These are phyloP conservation scores for Suillus decipiens DNA, from an alignment of 768 basidiomycete genomes.

Conservation along the genomic window DNA sequence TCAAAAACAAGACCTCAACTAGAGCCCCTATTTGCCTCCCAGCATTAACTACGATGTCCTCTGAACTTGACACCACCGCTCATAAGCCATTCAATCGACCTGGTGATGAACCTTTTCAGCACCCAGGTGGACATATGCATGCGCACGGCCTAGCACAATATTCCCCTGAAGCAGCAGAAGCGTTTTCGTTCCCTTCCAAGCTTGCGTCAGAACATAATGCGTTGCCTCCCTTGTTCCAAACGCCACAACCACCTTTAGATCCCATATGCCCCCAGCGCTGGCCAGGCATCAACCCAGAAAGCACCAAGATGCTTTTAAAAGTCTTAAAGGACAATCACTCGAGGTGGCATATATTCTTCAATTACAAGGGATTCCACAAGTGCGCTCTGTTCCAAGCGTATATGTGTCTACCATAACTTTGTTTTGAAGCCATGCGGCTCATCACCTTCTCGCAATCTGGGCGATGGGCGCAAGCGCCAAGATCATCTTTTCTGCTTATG, in stretches of 20 bases:
- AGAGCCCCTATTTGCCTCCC: background rate
- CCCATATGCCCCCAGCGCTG: constrained; percentile 22
- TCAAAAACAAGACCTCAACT: background rate
- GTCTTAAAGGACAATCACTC: constrained; percentile 31
- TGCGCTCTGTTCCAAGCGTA: constrained; percentile 15
- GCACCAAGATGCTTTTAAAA: constrained; percentile 18
- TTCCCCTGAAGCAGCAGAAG: constrained; percentile 24
- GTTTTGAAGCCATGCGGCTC: constrained; percentile 16
- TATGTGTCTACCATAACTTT: constrained; percentile 1
- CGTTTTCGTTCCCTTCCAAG: constrained; percentile 15
- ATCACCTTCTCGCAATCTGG: constrained; percentile 23
- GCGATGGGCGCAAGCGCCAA: constrained; percentile 24
- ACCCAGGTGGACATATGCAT: constrained; percentile 18
- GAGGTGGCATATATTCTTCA: constrained; percentile 38
- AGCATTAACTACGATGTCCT: constrained; percentile 16
- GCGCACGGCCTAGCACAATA: constrained; percentile 26
- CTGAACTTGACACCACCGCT: constrained; percentile 16
- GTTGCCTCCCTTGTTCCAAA: constrained; percentile 8
- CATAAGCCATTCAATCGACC: constrained; percentile 20
- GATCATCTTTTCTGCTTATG: constrained; percentile 41
- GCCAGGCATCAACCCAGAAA: constrained; percentile 34
- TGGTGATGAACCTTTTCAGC: constrained; percentile 23
- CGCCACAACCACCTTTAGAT: constrained; percentile 15
- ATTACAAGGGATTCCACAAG: constrained; percentile 39
- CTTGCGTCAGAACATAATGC: no score